Evolutionary conservation across 805 yeast species (phyloP).

Genomic region (Cyberlindnera japonica): DNA sequence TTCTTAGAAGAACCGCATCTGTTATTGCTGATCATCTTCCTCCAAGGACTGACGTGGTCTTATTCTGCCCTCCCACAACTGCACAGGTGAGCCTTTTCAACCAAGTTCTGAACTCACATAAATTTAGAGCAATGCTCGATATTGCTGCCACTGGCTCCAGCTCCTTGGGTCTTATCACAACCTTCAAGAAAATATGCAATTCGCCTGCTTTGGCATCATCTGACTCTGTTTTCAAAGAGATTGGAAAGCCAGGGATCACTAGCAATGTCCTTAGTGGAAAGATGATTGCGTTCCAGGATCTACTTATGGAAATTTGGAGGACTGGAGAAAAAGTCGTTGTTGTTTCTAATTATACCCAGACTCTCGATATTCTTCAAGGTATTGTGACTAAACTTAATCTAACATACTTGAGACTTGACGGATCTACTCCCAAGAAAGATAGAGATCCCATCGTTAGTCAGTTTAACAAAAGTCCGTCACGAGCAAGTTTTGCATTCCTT

Average conservation of each 20-base stretch:
- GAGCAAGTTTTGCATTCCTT: conserved; percentile 54
- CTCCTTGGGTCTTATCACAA: conserved; percentile 65
- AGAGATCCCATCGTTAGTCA: conserved; percentile 63
- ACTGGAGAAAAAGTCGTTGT: conserved; percentile 75
- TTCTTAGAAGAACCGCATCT: conserved; percentile 67
- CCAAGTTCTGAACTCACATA: conserved; percentile 36
- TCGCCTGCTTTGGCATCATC: conserved; percentile 61
- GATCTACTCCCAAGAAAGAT: conserved; percentile 66
- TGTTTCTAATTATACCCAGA: conserved; percentile 84
- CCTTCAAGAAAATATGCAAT: conserved; percentile 78
- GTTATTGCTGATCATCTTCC: conserved; percentile 60
- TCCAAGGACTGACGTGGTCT: conserved; percentile 66
- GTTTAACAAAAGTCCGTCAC: conserved; percentile 38
- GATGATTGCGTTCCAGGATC: conserved; percentile 50
- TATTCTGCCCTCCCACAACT: conserved; percentile 74
- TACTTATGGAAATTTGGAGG: conserved; percentile 42
- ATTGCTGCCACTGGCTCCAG: conserved; percentile 29
- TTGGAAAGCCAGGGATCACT: conserved; percentile 8
- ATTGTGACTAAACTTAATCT: conserved; percentile 47
- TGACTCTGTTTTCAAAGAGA: conserved; percentile 41
- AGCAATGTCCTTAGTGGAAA: conserved; percentile 48
- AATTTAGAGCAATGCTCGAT: conserved; percentile 25
- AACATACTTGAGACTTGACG: conserved; percentile 69
- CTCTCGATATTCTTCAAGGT: conserved; percentile 70
- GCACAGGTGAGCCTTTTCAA: conserved; percentile 56